Conservation (phyloP, 441 rosid genomes). For the Isatis lusitanica region DNA sequence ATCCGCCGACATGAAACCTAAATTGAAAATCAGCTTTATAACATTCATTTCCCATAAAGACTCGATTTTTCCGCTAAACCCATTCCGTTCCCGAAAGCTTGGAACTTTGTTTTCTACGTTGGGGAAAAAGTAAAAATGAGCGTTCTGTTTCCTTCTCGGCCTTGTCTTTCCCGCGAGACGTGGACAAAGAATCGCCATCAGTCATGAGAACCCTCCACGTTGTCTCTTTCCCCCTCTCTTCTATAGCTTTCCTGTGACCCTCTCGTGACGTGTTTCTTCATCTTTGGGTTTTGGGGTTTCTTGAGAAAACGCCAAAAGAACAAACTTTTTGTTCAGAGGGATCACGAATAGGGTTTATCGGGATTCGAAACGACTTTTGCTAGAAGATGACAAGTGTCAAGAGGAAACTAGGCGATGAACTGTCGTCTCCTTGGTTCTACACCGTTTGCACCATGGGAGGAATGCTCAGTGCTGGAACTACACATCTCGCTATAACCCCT, state of each 20-base stretch:
- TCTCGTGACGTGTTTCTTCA: conserved; percentile 13
- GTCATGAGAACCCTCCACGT: conserved; percentile 27
- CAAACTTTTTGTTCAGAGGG: conserved; percentile 21
- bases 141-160: conserved; percentile 26
- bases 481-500: conserved; percentile 73
- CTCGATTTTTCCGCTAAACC: conserved; percentile 24
- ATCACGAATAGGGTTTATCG: conserved; percentile 19
- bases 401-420: conserved; percentile 25
- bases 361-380: background rate
- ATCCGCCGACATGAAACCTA: conserved; percentile 29
- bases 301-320: conserved; percentile 10
- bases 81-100: conserved; percentile 24
- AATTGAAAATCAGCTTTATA: background rate
- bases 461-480: conserved; percentile 77
- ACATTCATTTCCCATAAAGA: background rate
- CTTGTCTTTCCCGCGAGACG: conserved; percentile 38
- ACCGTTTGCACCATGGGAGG: conserved; percentile 63
- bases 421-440: conserved; percentile 44
- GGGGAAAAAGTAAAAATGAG: conserved; percentile 12
- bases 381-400: conserved; percentile 32
- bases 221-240: background rate
- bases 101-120: conserved; percentile 15
- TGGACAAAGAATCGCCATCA: conserved; percentile 40
- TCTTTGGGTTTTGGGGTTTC: conserved; percentile 10
- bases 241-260: conserved; percentile 3